phyloP scores from a whole-genome alignment of 371 early-diverging fungal species.

The Edhazardia aedis region DNA sequence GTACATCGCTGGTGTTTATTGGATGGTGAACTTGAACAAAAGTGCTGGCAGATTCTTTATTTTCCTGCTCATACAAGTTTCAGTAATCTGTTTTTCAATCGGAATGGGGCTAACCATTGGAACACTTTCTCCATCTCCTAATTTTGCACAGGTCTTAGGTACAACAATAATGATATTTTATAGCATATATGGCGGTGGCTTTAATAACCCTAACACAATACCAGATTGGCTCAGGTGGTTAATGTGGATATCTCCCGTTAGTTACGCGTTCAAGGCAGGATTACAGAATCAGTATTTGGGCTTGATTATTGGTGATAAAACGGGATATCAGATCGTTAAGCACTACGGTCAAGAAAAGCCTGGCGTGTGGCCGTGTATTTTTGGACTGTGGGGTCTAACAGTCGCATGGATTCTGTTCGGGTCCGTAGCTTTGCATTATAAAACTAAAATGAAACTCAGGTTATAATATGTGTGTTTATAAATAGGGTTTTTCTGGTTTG shows the following conservation, averaged over 20 bases:
- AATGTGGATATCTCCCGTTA: constrained; percentile 41
- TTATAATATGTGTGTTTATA: too few relatives aligned
- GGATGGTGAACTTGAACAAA: constrained; percentile 43
- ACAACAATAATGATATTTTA: constrained; percentile 46
- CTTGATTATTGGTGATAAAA: background rate
- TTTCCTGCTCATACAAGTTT: constrained; percentile 36
- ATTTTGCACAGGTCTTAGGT: constrained; percentile 47
- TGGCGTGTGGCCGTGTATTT: background rate
- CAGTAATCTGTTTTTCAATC: constrained; percentile 31
- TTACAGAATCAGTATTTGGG: constrained; percentile 18
- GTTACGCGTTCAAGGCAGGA: constrained; percentile 39
- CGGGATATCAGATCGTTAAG: constrained; percentile 12
- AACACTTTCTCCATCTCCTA: constrained; percentile 36
- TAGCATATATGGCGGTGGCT: constrained; percentile 47
- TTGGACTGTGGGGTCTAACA: background rate
- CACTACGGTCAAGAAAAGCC: background rate
- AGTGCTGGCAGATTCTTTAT: constrained; percentile 33
- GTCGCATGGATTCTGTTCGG: background rate
- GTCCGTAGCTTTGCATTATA: background rate
- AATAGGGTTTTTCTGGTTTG: too few relatives aligned
- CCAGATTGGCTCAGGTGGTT: constrained; percentile 46
- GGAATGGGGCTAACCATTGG: constrained; percentile 46
- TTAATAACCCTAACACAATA: constrained; percentile 44
- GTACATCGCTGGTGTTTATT: constrained; percentile 39
- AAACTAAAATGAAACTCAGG: background rate